Base-by-base conservation (phyloP, 768 basidiomycete species). In the Hygrocybe punicea region DNA sequence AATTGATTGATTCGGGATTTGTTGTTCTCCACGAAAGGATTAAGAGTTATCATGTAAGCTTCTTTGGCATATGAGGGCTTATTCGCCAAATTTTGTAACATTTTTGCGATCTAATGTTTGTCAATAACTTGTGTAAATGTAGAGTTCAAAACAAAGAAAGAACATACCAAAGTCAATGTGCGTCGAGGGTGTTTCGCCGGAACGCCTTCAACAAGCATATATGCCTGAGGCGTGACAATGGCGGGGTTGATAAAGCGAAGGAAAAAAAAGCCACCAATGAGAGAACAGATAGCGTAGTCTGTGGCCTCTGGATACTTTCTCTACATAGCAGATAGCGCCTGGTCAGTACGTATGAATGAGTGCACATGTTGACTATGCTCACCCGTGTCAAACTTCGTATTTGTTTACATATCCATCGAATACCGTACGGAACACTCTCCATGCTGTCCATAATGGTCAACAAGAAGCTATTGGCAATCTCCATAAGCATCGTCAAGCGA, bases 251-350 rank as follows among this genome's bases (percentile, higher is more conserved):
- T 98, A 76, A 99, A 99, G 17, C 97, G 91, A 59, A 99, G 85
- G 83, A 99, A 99, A 84, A 99, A 99, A 78, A 99, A 99, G 9
- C 97, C 97, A 49, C 97, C 97, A 60, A 99, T 99, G 52, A 99
- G 84, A 6, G 95, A 98, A 69, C 96, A 98, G 56, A 99, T 96
- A 48, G 96, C 94, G 63, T 94, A 95, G 76, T 98, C 97, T 25
- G 92, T 96, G 29, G 96, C 97, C 56, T 99, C 97, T 1, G 97
- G 97, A 72, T 98, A 99, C 79, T 98, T 98, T 53, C 97, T 83
- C 97, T 98, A 69, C 6, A 62, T 40, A 36, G 23, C 45, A 36
- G 47, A 49, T n/a, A 44, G 7, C 44, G 54, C 34, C 39, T 45
- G 51, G 58, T 57, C 33, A 4, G 34, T 44, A 17, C 52, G 57